Base-by-base conservation (phyloP, 2,329 filamentous ascomycete genomes). In the Alternaria longipes region DNA sequence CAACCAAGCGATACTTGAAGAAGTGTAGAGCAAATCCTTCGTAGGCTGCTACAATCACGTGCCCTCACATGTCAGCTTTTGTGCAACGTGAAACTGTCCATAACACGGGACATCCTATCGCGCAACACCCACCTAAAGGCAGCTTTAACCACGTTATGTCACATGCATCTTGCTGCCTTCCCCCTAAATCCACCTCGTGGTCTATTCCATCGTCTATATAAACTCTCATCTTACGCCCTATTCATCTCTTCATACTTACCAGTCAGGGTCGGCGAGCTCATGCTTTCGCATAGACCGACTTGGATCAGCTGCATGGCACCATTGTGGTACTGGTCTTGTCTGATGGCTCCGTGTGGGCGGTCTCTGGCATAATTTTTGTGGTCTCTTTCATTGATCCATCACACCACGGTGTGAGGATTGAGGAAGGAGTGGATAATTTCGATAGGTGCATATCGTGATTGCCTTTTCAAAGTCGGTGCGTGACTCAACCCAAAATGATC, bases 281-380 rank as follows among this genome's bases (percentile, higher is more conserved):
- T 41, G 50, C 36, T 58, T 44, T 59, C 54, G 59, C 54, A 46
- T 22, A 26, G 55, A 45, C 59, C 50, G 50, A 45, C 51, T 36
- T 30, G 50, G 50, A 59, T 54, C 55, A 54, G 50, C 59, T 59
- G 59, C 59, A 59, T 62, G 28, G 55, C 55, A 62, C 59, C 24
- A 38, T 54, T 26, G 49, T 34, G 40, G 59, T 44, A 45, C 42
- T 59, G 59, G 44, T 59, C 34, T 54, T 38, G 59, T 58, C 42
- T 62, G 55, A 54, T 54, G 36, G 54, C 54, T 53, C 54, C 28
- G 20, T 11, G 20, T 49, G 54, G 54, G 59, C 54, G 53, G 38
- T 57, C 46, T 40, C 59, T 54, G 59, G 59, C 59, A 42, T 53
- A 59, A 51, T 62, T 59, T 62, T 62, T 62, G 59, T 24, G 59